phyloP scores from a whole-genome alignment of 2,329 filamentous ascomycete genomes.

The Trichoderma semiorbis region DNA sequence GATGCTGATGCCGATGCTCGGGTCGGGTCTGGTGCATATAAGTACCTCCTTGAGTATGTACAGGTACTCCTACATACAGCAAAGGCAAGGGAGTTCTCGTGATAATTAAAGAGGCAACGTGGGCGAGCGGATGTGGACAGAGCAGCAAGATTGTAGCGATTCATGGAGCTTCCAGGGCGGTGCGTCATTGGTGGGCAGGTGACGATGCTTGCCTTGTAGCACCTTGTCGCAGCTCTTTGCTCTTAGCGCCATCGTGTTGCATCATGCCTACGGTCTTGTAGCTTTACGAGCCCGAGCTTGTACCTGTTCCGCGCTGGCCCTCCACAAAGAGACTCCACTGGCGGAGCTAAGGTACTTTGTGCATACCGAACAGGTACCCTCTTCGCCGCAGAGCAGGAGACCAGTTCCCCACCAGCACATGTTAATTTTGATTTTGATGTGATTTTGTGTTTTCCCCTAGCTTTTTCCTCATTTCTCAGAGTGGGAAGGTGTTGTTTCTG shows the following conservation, averaged over 20 bases:
- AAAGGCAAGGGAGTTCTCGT: background rate
- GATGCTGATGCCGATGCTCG: background rate
- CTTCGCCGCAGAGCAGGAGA: background rate
- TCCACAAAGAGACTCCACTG: conserved; percentile 1
- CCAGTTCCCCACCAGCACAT: conserved; percentile 16
- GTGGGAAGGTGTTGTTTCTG: background rate
- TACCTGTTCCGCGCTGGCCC: background rate
- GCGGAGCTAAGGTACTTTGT: conserved; percentile 4
- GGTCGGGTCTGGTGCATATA: background rate
- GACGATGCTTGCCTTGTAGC: background rate
- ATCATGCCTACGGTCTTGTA: conserved; percentile 1
- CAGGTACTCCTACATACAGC: background rate
- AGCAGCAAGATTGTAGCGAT: background rate
- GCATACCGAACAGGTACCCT: background rate
- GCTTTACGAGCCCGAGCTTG: background rate
- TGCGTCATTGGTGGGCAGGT: conserved; percentile 16
- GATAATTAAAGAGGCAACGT: background rate
- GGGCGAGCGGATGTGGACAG: background rate
- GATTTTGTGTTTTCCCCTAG: background rate
- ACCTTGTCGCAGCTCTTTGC: background rate
- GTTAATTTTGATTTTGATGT: conserved; percentile 8
- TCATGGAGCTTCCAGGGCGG: background rate
- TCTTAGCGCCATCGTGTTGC: conserved; percentile 12
- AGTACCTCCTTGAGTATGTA: background rate
- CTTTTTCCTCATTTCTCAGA: background rate